These are phyloP conservation scores for Exophiala mesophila DNA, from an alignment of 2,329 filamentous ascomycete genomes.

Conservation along the genomic window DNA sequence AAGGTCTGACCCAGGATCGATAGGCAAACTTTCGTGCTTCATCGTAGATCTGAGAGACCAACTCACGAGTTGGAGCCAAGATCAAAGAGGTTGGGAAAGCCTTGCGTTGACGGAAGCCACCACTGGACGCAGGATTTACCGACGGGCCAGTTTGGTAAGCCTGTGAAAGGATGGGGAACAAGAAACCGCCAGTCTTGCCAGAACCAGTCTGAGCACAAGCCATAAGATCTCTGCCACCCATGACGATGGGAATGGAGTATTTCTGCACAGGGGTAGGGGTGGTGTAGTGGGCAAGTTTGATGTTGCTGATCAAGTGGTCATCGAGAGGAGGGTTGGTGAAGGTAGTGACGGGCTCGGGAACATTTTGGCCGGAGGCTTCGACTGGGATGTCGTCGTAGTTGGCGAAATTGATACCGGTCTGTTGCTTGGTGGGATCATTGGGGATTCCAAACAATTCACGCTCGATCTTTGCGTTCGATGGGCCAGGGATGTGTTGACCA, in stretches of 20 bases:
- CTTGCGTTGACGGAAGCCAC: slow-evolving; percentile 91
- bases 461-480: slow-evolving; percentile 81
- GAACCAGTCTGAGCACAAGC: slow-evolving; percentile 99
- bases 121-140: slow-evolving; percentile 57
- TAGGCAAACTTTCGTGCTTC: slow-evolving; percentile 98
- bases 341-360: slow-evolving; percentile 82
- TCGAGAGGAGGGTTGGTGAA: slow-evolving; percentile 96
- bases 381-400: slow-evolving; percentile 99
- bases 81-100: slow-evolving; percentile 95
- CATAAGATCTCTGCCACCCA: slow-evolving; percentile 97
- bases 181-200: slow-evolving; percentile 98
- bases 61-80: slow-evolving; percentile 91
- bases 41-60: slow-evolving; percentile 97
- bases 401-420: slow-evolving; percentile 99
- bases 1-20: slow-evolving; percentile 97
- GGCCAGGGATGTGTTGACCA: slow-evolving; percentile 91
- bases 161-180: slow-evolving; percentile 98
- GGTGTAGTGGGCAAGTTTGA: slow-evolving; percentile 89
- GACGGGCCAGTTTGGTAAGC: slow-evolving; percentile 87
- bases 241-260: slow-evolving; percentile 98
- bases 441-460: slow-evolving; percentile 88
- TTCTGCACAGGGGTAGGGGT: slow-evolving; percentile 97
- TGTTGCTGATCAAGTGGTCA: slow-evolving; percentile 88
- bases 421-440: slow-evolving; percentile 91
- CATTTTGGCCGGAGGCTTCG: slow-evolving; percentile 88